A percentile compares a stretch with the other conserved stretches of the same genome.
Conservation (phyloP, 108 stramenopile species). For the Discostella stelligeroides region DNA sequence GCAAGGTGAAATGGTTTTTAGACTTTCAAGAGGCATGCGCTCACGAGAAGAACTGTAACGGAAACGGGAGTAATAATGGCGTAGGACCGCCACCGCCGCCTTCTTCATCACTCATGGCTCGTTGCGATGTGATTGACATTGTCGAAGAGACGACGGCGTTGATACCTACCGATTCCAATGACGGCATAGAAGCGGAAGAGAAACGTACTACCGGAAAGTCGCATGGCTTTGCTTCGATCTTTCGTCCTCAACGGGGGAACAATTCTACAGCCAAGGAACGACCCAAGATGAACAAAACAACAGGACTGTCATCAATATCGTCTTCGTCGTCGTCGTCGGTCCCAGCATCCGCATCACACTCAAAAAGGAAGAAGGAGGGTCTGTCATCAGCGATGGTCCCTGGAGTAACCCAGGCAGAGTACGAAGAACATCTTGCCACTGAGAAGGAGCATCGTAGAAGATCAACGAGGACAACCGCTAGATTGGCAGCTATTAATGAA, state of each 20-base stretch:
- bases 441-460: slow-evolving; percentile 3
- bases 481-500: not conserved
- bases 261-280: slow-evolving; percentile 3
- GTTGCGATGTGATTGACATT: not conserved
- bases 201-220: not conserved
- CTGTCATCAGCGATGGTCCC: not conserved
- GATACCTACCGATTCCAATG: slow-evolving; percentile 7
- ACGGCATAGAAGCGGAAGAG: slow-evolving; percentile 1
- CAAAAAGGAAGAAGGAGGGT: not conserved
- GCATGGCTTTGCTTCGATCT: not conserved
- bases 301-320: not conserved
- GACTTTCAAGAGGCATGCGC: slow-evolving; percentile 63
- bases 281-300: not conserved
- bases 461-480: not conserved
- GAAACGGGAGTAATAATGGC: slow-evolving; percentile 1
- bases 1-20: slow-evolving; percentile 52
- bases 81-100: not conserved
- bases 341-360: not conserved
- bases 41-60: slow-evolving; percentile 63
- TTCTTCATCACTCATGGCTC: not conserved
- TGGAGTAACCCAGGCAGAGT: slow-evolving; percentile 7
- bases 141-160: not conserved
- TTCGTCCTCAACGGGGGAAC: not conserved
- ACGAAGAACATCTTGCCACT: slow-evolving; percentile 13
- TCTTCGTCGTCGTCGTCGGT: not conserved